Evolutionary conservation across 768 basidiomycete genomes (phyloP).

Genomic region (Leucosporidium yakuticum): DNA sequence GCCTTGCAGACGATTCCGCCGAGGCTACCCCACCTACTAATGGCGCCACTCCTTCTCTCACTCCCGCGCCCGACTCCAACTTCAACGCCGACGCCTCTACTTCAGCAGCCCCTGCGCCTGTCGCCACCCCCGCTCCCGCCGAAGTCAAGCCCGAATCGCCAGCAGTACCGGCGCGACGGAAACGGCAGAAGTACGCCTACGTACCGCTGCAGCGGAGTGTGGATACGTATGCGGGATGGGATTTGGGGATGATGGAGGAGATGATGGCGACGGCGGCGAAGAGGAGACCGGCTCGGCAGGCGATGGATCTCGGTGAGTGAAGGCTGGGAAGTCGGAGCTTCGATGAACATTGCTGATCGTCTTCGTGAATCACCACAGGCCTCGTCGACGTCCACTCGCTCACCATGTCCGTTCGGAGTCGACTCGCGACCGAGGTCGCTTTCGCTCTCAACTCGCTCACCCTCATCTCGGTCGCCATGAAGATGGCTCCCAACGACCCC

Average conservation of each 20-base stretch:
- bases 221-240: slow-evolving; percentile 26
- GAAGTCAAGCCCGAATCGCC: neutral
- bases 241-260: slow-evolving; percentile 25
- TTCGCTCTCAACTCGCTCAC: slow-evolving; percentile 84
- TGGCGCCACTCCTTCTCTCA: no score
- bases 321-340: no score
- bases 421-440: slow-evolving; percentile 73
- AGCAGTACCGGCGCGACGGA: slow-evolving; percentile 21
- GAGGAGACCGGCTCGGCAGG: slow-evolving; percentile 15
- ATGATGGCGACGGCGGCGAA: neutral
- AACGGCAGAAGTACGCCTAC: slow-evolving; percentile 35
- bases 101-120: no score
- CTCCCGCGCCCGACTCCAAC: no score
- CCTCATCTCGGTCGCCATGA: slow-evolving; percentile 53
- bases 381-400: slow-evolving; percentile 74
- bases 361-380: slow-evolving; percentile 19
- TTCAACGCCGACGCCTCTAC: neutral
- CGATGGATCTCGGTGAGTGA: slow-evolving; percentile 31
- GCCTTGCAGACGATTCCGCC: no score
- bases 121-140: neutral
- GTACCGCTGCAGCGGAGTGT: slow-evolving; percentile 11
- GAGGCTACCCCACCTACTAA: no score
- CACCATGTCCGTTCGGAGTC: slow-evolving; percentile 83
- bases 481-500: slow-evolving; percentile 1
- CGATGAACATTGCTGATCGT: neutral